Conservation (phyloP, 371 early-diverging fungal species). For the Fennellomyces sp. region DNA sequence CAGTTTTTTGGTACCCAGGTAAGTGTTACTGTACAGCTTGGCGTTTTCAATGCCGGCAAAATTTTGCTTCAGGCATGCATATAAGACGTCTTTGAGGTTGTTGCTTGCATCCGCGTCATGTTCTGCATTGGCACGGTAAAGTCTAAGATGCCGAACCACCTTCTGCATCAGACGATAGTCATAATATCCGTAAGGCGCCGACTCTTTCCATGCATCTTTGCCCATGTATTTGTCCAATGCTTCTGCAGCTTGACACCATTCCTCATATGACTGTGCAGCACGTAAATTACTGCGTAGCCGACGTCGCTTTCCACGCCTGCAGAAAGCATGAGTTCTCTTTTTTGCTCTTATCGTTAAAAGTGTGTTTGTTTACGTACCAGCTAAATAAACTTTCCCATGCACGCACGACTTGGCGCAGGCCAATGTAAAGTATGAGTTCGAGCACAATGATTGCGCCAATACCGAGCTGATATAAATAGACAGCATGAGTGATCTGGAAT, state of each 20-base stretch:
- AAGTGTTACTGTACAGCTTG: conserved; percentile 75
- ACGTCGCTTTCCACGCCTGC: conserved; percentile 63
- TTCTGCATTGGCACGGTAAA: conserved; percentile 29
- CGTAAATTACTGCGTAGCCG: conserved; percentile 53
- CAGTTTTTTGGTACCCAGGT: conserved; percentile 78
- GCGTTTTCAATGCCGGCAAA: conserved; percentile 82
- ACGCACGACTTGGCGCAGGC: conserved; percentile 72
- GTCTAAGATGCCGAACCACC: conserved; percentile 55
- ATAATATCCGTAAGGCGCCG: conserved; percentile 65
- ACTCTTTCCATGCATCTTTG: conserved; percentile 75
- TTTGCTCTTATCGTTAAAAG: conserved; percentile 1
- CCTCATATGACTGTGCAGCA: conserved; percentile 60
- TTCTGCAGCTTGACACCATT: conserved; percentile 76
- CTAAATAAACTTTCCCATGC: conserved; percentile 74
- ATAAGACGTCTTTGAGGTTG: conserved; percentile 52
- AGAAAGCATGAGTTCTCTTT: background rate
- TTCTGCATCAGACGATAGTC: conserved; percentile 72
- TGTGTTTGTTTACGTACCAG: conserved; percentile 48
- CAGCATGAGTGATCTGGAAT: background rate
- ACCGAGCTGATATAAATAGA: conserved; percentile 38
- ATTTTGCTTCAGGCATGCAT: conserved; percentile 77
- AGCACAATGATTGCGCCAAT: conserved; percentile 65
- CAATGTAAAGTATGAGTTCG: conserved; percentile 71
- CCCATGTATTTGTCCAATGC: conserved; percentile 70
- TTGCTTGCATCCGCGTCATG: conserved; percentile 29